Evolutionary conservation across 2,329 filamentous ascomycete species (phyloP).

Genomic region (Clarireedia homoeocarpa): DNA sequence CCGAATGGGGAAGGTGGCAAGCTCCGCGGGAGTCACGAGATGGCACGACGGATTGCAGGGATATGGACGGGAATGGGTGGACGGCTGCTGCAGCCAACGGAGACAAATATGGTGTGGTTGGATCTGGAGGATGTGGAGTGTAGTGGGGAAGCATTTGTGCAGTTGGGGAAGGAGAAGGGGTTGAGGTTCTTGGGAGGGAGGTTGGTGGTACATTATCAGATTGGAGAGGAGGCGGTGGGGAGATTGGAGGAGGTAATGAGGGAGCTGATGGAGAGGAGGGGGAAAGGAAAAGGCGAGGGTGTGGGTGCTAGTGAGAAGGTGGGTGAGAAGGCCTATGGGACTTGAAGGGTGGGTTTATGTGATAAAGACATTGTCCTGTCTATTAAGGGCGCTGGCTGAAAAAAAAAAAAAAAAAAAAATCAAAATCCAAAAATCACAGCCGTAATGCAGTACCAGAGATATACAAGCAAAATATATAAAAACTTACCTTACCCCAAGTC

Average conservation of each 20-base stretch:
- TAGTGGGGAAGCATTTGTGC: conserved; percentile 43
- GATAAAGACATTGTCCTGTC: no score
- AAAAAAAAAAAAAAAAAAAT: no score
- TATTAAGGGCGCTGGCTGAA: no score
- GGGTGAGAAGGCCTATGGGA: neutral
- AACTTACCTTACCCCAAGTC: no score
- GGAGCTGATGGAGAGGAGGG: conserved; percentile 15
- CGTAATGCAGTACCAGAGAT: no score
- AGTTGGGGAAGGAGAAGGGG: conserved; percentile 48
- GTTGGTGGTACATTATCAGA: conserved; percentile 64
- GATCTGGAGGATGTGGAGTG: conserved; percentile 51
- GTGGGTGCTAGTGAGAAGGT: neutral
- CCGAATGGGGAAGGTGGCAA: conserved; percentile 52
- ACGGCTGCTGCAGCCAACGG: conserved; percentile 49
- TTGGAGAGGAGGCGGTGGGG: conserved; percentile 50
- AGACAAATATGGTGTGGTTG: conserved; percentile 72
- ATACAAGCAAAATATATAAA: no score
- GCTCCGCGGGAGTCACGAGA: conserved; percentile 51
- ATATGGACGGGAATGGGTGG: conserved; percentile 56
- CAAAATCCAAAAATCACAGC: no score
- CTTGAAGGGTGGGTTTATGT: neutral
- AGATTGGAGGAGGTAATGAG: conserved; percentile 41
- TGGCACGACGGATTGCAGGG: conserved; percentile 52
- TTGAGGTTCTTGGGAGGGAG: conserved; percentile 48
- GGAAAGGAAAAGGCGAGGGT: neutral